Evolutionary conservation across 2,329 filamentous ascomycete genomes (phyloP).

Genomic region (Ophiocordyceps camponoti-rufipedis): DNA sequence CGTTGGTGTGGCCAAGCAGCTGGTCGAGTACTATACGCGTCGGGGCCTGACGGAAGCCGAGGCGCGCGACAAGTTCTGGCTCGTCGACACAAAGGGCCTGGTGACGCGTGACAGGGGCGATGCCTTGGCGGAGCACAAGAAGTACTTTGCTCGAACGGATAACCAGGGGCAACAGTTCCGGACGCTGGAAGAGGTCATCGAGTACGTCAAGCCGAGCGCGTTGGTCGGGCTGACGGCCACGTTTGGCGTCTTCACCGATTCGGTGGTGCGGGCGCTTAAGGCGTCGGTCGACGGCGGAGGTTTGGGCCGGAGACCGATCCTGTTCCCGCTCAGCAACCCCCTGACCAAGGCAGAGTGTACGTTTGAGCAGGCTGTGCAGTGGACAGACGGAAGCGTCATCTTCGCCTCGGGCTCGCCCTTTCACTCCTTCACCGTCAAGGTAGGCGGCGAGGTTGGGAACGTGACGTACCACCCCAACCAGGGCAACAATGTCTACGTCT

Average conservation of each 20-base stretch:
- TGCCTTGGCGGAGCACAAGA: constrained; percentile 79
- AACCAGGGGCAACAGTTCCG: constrained; percentile 53
- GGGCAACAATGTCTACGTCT: constrained; percentile 83
- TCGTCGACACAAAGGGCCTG: constrained; percentile 91
- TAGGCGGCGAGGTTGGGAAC: constrained; percentile 29
- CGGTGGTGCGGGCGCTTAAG: constrained; percentile 57
- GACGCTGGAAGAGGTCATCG: constrained; percentile 76
- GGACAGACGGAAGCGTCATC: constrained; percentile 80
- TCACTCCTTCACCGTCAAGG: constrained; percentile 49
- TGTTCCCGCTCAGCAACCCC: constrained; percentile 94
- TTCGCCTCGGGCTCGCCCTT: constrained; percentile 96
- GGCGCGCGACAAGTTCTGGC: constrained; percentile 84
- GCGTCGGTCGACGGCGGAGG: constrained; percentile 43
- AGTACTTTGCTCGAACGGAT: constrained; percentile 48
- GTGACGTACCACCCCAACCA: constrained; percentile 62
- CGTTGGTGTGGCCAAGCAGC: constrained; percentile 93
- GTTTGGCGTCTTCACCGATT: constrained; percentile 82
- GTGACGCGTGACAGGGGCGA: constrained; percentile 88
- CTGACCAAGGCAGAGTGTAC: constrained; percentile 95
- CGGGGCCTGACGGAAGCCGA: constrained; percentile 77
- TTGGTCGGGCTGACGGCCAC: constrained; percentile 90
- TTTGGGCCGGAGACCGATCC: constrained; percentile 62
- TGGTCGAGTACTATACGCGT: constrained; percentile 91
- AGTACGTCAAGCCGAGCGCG: constrained; percentile 87
- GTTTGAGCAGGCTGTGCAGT: constrained; percentile 77